These are phyloP conservation scores for Erigeron canadensis DNA, from an alignment of 129 eudicot genomes.

Conservation along the genomic window DNA sequence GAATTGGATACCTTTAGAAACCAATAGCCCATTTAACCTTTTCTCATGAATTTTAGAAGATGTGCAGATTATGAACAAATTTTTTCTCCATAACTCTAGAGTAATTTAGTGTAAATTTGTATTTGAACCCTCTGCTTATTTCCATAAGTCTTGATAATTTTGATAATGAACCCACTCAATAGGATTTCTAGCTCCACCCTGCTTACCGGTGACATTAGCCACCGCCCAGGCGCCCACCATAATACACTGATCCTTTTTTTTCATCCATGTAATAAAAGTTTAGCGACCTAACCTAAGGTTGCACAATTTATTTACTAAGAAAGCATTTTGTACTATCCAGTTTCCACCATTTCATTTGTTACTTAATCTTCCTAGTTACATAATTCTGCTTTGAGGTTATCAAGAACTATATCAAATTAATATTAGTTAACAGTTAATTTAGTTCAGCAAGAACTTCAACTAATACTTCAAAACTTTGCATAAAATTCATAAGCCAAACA, in stretches of 20 bases:
- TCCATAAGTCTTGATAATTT: too few relatives aligned
- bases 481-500: too few relatives aligned
- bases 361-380: not conserved
- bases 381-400: not conserved
- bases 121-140: too few relatives aligned
- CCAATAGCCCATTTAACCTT: too few relatives aligned
- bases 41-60: too few relatives aligned
- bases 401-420: not conserved
- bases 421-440: not conserved
- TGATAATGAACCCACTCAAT: not conserved
- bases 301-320: not conserved
- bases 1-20: too few relatives aligned
- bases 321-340: not conserved
- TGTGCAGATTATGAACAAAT: too few relatives aligned
- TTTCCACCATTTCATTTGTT: constrained; percentile 10
- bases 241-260: not conserved
- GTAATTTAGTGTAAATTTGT: too few relatives aligned
- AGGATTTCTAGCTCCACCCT: too few relatives aligned
- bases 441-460: not conserved
- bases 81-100: too few relatives aligned
- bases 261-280: not conserved
- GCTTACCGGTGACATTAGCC: too few relatives aligned
- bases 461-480: constrained; percentile 14
- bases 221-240: too few relatives aligned
- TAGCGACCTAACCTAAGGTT: not conserved